phyloP scores from a whole-genome alignment of 1,139 yeast species.

The Geotrichum carabidarum region DNA sequence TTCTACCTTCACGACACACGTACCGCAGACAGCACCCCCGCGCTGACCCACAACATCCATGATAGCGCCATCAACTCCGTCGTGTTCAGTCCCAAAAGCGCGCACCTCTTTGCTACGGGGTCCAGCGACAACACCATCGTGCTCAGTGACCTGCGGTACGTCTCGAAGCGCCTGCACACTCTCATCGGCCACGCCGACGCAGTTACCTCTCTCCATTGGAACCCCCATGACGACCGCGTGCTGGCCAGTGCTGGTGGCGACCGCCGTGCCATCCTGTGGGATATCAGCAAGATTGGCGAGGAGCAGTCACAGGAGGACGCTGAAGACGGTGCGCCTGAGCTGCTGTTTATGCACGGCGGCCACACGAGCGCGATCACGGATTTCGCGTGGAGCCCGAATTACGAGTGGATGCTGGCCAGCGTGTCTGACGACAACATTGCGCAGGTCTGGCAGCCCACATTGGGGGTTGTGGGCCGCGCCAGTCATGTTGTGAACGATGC shows the following conservation, averaged over 20 bases:
- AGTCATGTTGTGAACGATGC: slow-evolving; percentile 5
- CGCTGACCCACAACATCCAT: slow-evolving; percentile 27
- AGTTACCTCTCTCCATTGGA: slow-evolving; percentile 74
- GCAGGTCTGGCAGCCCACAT: slow-evolving; percentile 62
- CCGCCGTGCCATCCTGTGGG: slow-evolving; percentile 69
- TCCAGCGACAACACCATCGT: slow-evolving; percentile 55
- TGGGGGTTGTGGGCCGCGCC: slow-evolving; percentile 17
- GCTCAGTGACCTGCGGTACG: slow-evolving; percentile 64
- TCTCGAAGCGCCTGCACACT: slow-evolving; percentile 35
- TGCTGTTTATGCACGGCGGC: slow-evolving; percentile 63
- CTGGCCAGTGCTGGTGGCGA: slow-evolving; percentile 74
- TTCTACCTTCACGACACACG: slow-evolving; percentile 58
- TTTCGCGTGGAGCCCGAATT: slow-evolving; percentile 70
- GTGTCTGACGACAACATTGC: slow-evolving; percentile 83
- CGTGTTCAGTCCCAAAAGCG: slow-evolving; percentile 54
- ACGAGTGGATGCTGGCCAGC: slow-evolving; percentile 69
- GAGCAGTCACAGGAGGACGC: slow-evolving; percentile 42
- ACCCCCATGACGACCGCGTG: slow-evolving; percentile 50
- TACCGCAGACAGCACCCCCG: neutral
- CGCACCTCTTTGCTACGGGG: slow-evolving; percentile 61
- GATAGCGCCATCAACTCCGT: slow-evolving; percentile 57
- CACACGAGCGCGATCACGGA: slow-evolving; percentile 87
- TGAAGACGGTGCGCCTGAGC: slow-evolving; percentile 44
- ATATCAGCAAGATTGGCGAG: slow-evolving; percentile 45
- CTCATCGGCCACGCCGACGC: slow-evolving; percentile 53